phyloP scores from a whole-genome alignment of 345 rosid species.

The Brassica juncea region DNA sequence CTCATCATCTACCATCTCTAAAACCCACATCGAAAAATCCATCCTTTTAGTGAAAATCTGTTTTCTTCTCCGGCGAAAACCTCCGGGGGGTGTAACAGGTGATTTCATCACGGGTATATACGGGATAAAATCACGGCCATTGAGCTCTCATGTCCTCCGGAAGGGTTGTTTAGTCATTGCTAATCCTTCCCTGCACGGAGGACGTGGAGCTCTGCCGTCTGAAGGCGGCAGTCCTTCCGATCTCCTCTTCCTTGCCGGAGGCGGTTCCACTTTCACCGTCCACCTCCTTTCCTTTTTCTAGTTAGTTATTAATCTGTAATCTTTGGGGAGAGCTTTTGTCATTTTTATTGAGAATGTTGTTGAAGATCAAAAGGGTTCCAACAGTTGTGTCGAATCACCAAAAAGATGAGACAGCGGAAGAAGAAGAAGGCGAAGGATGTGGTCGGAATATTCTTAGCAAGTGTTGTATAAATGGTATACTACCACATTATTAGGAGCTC shows the following conservation, averaged over 20 bases:
- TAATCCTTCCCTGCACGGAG: conserved; percentile 99
- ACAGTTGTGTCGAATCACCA: conserved; percentile 82
- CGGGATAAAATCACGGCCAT: conserved; percentile 10
- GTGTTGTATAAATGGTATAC: conserved; percentile 73
- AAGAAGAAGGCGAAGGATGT: conserved; percentile 52
- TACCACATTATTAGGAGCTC: background rate
- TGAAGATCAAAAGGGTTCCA: conserved; percentile 84
- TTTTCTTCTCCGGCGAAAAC: conserved; percentile 5
- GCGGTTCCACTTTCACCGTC: conserved; percentile 48
- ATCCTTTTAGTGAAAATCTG: background rate
- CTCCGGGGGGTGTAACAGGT: background rate
- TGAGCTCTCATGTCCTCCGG: conserved; percentile 16
- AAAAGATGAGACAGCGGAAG: conserved; percentile 69
- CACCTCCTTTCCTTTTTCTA: background rate
- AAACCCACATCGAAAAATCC: conserved; percentile 12
- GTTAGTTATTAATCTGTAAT: background rate
- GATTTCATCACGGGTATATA: conserved; percentile 29
- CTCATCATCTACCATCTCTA: background rate
- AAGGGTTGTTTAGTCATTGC: conserved; percentile 41
- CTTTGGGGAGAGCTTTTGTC: background rate
- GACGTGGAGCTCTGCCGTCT: conserved; percentile 47
- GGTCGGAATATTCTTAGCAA: conserved; percentile 74
- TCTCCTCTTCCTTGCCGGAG: conserved; percentile 99
- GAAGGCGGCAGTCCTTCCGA: conserved; percentile 72
- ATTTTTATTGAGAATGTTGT: conserved; percentile 42